phyloP scores from a whole-genome alignment of 1,284 basidiomycete species.

The Termitomyces sp. region DNA sequence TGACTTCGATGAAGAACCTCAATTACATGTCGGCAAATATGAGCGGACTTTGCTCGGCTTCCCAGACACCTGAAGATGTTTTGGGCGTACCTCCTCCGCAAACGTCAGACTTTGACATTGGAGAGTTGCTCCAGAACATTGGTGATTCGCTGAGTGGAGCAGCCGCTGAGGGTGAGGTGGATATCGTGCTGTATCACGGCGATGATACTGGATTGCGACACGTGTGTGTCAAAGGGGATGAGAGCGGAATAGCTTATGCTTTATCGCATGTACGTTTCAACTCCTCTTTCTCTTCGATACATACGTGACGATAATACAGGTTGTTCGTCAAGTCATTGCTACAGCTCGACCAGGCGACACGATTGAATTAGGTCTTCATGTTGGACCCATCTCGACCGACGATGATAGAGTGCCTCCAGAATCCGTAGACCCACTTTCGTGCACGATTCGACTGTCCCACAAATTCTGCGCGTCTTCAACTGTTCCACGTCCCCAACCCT shows the following conservation, averaged over 20 bases:
- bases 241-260: conserved; percentile 75
- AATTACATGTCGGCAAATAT: conserved; percentile 88
- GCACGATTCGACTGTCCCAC: conserved; percentile 35
- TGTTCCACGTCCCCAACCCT: conserved; percentile 40
- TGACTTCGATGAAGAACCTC: conserved; percentile 85
- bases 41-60: conserved; percentile 36
- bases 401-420: conserved; percentile 14
- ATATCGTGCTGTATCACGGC: conserved; percentile 84
- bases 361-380: conserved; percentile 84
- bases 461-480: conserved; percentile 22
- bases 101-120: conserved; percentile 39
- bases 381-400: conserved; percentile 33
- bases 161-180: conserved; percentile 79
- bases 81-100: neutral
- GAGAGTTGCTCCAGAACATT: conserved; percentile 42
- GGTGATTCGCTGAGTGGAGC: conserved; percentile 83
- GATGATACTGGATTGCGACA: conserved; percentile 78
- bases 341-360: conserved; percentile 70
- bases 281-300: conserved; percentile 9
- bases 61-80: conserved; percentile 4
- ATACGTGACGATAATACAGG: conserved; percentile 39
- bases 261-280: conserved; percentile 71
- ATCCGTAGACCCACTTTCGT: conserved; percentile 25
- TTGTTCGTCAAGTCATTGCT: conserved; percentile 78
- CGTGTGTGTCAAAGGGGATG: conserved; percentile 79